Conservation (phyloP, 441 rosid genomes). For the Euphorbia schlechtendalii region DNA sequence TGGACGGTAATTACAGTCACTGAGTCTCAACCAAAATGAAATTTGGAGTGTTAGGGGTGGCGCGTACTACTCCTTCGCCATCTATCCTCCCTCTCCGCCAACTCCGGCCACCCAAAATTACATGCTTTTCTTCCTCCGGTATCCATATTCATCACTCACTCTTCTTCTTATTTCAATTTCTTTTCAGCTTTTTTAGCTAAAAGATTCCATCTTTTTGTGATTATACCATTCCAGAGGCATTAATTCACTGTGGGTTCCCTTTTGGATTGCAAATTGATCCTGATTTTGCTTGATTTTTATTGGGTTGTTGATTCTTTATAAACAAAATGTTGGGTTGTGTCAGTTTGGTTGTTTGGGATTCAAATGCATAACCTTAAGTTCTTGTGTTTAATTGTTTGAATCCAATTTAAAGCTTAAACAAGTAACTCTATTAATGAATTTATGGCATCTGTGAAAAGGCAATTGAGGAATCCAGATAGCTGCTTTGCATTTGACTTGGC, state of each 20-base stretch:
- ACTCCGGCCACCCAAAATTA: constrained; percentile 22
- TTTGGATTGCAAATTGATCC: neutral
- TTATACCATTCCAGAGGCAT: neutral
- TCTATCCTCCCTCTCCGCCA: constrained; percentile 23
- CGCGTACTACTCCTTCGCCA: constrained; percentile 26
- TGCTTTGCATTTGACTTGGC: neutral
- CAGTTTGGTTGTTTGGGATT: constrained; percentile 5
- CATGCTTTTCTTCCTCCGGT: constrained; percentile 39
- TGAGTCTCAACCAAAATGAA: constrained; percentile 17
- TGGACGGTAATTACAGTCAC: neutral
- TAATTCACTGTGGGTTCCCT: neutral
- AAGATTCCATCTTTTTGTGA: constrained; percentile 1
- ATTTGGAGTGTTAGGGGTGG: constrained; percentile 26
- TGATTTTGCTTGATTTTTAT: neutral
- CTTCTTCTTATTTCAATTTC: neutral
- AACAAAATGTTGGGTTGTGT: neutral
- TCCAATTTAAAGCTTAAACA: no score
- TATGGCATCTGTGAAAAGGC: no score
- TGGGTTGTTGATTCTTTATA: constrained; percentile 1
- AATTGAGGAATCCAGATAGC: neutral
- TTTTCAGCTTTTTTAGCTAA: neutral
- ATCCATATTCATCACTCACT: neutral
- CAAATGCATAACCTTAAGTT: neutral
- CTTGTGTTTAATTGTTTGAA: no score
- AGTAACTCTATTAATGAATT: neutral